phyloP scores from a whole-genome alignment of 192 early-diverging fungal genomes.

The Mortierella alpina region DNA sequence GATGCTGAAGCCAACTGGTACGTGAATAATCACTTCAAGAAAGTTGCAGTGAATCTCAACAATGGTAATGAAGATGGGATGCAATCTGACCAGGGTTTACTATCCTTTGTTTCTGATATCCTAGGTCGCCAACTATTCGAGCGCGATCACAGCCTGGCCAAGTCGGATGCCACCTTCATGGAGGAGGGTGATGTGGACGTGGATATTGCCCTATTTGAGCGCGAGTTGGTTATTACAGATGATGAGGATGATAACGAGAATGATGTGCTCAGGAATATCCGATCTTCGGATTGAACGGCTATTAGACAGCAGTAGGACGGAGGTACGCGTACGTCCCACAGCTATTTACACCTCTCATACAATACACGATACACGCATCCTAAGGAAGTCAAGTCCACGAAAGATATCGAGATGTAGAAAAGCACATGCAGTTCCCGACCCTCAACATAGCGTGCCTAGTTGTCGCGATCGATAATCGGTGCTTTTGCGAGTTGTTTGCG shows the following conservation, averaged over 20 bases:
- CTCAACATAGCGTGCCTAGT: no score
- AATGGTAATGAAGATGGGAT: not conserved
- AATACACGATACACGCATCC: no score
- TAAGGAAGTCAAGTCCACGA: no score
- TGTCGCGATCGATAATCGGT: no score
- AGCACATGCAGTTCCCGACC: no score
- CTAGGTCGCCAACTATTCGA: slow-evolving; percentile 92
- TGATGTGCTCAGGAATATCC: slow-evolving; percentile 59
- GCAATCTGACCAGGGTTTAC: not conserved
- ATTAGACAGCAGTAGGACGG: not conserved
- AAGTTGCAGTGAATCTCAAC: not conserved
- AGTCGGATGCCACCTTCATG: slow-evolving; percentile 83
- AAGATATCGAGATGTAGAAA: no score
- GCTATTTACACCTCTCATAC: no score
- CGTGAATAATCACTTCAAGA: not conserved
- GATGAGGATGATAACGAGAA: slow-evolving; percentile 73
- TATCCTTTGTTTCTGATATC: slow-evolving; percentile 5
- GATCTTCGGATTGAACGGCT: slow-evolving; percentile 21
- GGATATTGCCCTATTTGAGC: slow-evolving; percentile 80
- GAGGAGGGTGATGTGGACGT: slow-evolving; percentile 90
- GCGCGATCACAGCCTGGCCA: slow-evolving; percentile 85
- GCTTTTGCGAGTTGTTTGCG: no score
- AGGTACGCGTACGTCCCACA: no score
- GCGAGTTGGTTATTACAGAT: slow-evolving; percentile 65
- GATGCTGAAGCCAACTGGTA: slow-evolving; percentile 60